Evolutionary conservation across 257 asterid species (phyloP).

Genomic region (Lantana camara): DNA sequence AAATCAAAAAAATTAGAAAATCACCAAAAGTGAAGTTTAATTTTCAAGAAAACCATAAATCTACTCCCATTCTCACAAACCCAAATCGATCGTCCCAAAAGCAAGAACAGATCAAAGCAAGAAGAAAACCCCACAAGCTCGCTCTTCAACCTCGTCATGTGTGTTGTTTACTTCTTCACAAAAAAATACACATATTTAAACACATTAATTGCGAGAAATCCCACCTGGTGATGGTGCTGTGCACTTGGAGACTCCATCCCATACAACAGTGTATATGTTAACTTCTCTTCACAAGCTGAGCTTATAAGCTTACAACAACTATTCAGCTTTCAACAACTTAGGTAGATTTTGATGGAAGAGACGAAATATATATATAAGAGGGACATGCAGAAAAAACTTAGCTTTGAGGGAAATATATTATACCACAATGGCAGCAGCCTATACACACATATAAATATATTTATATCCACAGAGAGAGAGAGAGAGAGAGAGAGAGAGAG

Average conservation of each 20-base stretch:
- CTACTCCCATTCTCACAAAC: not conserved
- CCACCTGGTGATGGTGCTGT: constrained; percentile 67
- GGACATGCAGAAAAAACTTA: constrained; percentile 18
- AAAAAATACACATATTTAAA: not conserved
- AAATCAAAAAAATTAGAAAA: not conserved
- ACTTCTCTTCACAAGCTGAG: not conserved
- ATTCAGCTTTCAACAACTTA: constrained; percentile 1
- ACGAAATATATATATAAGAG: not conserved
- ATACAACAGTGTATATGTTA: constrained; percentile 32
- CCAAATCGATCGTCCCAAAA: not conserved
- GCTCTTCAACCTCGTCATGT: not conserved
- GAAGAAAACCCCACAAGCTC: not conserved
- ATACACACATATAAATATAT: constrained; percentile 29
- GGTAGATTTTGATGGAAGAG: constrained; percentile 1
- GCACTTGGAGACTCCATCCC: constrained; percentile 71
- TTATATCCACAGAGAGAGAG: no score
- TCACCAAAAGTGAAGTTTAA: not conserved
- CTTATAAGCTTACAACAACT: not conserved
- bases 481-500: constrained; percentile 19
- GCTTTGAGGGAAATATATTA: not conserved
- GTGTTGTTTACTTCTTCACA: not conserved
- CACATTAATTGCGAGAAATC: not conserved
- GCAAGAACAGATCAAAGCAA: no score
- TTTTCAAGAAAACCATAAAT: not conserved
- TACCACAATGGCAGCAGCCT: no score